Base-by-base conservation (phyloP, 2,329 filamentous ascomycete genomes). In the Pyricularia pennisetigena region DNA sequence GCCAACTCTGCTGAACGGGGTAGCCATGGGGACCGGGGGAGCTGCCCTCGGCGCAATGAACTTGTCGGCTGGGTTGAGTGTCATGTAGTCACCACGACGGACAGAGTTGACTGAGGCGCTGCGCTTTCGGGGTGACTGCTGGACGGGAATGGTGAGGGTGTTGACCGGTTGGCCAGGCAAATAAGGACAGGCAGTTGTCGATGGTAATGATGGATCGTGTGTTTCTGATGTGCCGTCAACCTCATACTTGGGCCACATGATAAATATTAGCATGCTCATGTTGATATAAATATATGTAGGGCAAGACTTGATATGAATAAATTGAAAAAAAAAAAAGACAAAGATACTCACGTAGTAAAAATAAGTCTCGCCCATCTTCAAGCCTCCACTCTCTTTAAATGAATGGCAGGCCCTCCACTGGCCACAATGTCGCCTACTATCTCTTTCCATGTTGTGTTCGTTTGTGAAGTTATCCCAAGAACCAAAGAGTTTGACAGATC, bases 381-480 rank as follows among this genome's bases (percentile, higher is more conserved):
- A 84, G 67, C 91, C 94, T 69, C 93, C 93, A 72, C 86, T 86
- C 77, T 95, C 88, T 71, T 90, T 88, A 79, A 97, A 97, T 54
- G 87, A 87, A 80, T 95, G 91, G 77, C 93, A 97, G 62, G 93
- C 94, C 74, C 89, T 88, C 93, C 93, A 97, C 77, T 92, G 88
- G 71, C 88, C 88, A 69, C 83, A 83, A 72, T 92, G 90, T 73
- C 90, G 88, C 75, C 90, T 88, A 71, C 80, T 81, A 79, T 98
- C 94, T 73, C 88, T 87, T 76, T 94, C 88, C 88, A 98, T 93
- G 64, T 82, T 82, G 82, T 97, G 94, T 66, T 87, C 82, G 75
- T 85, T 88, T 70, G 85, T 83, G 79, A 97, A 97, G 81, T 97
- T 97, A 81, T 97, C 94, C 94, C 94, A 98, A 71, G 93, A 97